These are phyloP conservation scores for Suillus cothurnatus DNA, from an alignment of 768 basidiomycete genomes.

Conservation along the genomic window DNA sequence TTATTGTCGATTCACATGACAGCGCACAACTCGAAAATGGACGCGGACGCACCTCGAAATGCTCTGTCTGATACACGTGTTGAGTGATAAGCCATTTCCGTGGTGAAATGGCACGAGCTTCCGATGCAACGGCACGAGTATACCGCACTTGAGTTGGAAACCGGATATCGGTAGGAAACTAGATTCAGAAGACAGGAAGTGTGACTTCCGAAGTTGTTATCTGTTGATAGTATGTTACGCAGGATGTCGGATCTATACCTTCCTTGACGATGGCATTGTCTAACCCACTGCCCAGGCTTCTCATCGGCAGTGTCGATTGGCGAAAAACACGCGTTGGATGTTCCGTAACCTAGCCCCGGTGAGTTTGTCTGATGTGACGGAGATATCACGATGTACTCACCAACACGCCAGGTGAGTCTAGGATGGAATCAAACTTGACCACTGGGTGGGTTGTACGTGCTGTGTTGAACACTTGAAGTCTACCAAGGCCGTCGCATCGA, in stretches of 20 bases:
- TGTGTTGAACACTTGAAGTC: not conserved
- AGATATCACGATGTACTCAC: not conserved
- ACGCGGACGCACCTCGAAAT: not conserved
- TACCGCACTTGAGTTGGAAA: not conserved
- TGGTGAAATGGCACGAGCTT: not conserved
- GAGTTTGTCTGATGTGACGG: not conserved
- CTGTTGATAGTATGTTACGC: not conserved
- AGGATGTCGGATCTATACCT: not conserved
- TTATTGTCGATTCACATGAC: not conserved
- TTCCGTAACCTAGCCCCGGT: not conserved
- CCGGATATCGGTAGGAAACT: not conserved
- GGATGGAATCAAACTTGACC: not conserved
- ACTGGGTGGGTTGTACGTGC: not conserved
- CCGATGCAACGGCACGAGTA: not conserved
- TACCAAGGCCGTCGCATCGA: not conserved
- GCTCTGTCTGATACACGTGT: slow-evolving; percentile 1
- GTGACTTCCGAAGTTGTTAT: not conserved
- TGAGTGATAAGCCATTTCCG: not conserved
- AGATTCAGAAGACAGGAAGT: not conserved
- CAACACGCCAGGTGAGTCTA: not conserved
- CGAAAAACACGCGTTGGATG: not conserved
- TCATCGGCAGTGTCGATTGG: slow-evolving; percentile 20
- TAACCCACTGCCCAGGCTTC: slow-evolving; percentile 19
- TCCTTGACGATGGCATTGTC: slow-evolving; percentile 9
- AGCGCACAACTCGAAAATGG: not conserved